A percentile compares a stretch with the other conserved stretches of the same genome.
These are phyloP conservation scores for Nakazawaea laoshanensis DNA, from an alignment of 805 yeast species.

Conservation along the genomic window DNA sequence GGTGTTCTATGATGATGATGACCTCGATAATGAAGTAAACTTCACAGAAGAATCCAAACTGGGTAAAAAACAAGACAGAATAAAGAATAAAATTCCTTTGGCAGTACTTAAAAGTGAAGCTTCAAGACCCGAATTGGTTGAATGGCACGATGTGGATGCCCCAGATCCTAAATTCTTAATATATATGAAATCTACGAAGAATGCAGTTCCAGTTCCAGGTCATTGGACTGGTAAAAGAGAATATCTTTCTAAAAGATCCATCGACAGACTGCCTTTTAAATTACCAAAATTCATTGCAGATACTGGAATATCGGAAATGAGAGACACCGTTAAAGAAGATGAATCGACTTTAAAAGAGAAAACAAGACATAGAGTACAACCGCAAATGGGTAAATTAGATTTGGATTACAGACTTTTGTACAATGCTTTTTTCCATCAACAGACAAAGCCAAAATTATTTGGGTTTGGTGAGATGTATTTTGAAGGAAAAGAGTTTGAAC, in stretches of 20 bases:
- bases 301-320: conserved; percentile 85
- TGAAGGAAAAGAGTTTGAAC: conserved; percentile 57
- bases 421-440: conserved; percentile 81
- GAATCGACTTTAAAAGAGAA: conserved; percentile 58
- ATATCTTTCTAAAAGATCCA: conserved; percentile 57
- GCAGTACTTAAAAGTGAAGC: conserved; percentile 58
- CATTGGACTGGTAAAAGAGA: conserved; percentile 83
- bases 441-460: conserved; percentile 61
- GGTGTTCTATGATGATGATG: conserved; percentile 12
- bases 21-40: conserved; percentile 15
- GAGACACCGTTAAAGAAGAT: conserved; percentile 48
- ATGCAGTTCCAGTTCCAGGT: conserved; percentile 66
- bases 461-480: conserved; percentile 70
- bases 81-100: conserved; percentile 50
- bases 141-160: conserved; percentile 85
- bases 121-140: conserved; percentile 62
- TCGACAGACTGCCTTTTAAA: conserved; percentile 63
- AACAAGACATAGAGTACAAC: conserved; percentile 80
- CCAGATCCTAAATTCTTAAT: conserved; percentile 64
- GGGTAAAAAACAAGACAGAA: conserved; percentile 44
- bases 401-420: conserved; percentile 76
- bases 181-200: conserved; percentile 53
- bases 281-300: conserved; percentile 71
- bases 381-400: conserved; percentile 79
- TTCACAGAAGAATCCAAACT: conserved; percentile 16